These are phyloP conservation scores for Fraxinus platypoda DNA, from an alignment of 305 asterid genomes.

Conservation along the genomic window DNA sequence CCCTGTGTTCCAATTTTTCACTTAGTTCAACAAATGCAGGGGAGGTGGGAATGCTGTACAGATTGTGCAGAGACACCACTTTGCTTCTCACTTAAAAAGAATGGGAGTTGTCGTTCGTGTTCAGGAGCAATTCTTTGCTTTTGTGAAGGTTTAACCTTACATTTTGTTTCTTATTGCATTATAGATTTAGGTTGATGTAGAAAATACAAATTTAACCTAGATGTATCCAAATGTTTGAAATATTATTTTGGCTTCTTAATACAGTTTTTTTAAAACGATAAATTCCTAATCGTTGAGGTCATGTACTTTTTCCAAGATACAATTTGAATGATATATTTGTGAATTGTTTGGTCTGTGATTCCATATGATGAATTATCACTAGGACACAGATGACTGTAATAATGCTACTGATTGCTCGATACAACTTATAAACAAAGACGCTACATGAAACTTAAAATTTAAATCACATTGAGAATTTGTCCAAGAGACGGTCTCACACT, in stretches of 20 bases:
- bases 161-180: background rate
- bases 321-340: background rate
- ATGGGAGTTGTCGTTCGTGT: slow-evolving; percentile 95
- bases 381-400: background rate
- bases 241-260: background rate
- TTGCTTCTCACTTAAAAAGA: slow-evolving; percentile 91
- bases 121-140: slow-evolving; percentile 87
- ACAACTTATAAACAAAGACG: background rate
- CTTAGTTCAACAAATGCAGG: slow-evolving; percentile 50
- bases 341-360: background rate
- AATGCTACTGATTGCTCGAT: background rate
- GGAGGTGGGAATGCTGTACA: slow-evolving; percentile 83
- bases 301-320: background rate
- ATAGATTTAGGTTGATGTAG: background rate
- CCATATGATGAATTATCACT: background rate
- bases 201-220: background rate
- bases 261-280: background rate
- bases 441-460: background rate
- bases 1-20: slow-evolving; percentile 21
- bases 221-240: background rate
- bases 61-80: slow-evolving; percentile 97
- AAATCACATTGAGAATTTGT: background rate
- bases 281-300: background rate
- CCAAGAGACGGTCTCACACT: background rate
- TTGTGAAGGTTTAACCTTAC: slow-evolving; percentile 66